A percentile compares a stretch with the other conserved stretches of the same genome.
Conservation (phyloP, 1,139 yeast species). For the Spencermartinsiella ligniputridi region DNA sequence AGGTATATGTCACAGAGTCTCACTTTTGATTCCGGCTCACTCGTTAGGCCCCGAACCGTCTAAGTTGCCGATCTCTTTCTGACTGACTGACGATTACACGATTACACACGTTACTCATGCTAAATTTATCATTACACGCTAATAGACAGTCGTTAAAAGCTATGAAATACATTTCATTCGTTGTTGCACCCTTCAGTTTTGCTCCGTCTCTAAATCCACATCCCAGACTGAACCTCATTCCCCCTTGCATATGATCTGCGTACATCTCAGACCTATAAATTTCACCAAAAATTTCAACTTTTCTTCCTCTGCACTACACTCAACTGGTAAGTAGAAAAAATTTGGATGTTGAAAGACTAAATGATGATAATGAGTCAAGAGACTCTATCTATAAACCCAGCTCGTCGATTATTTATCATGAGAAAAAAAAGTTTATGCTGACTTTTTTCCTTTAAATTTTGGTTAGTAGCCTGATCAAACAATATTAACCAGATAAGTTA, state of each 20-base stretch:
- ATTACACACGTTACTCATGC: too few relatives aligned
- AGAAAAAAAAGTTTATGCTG: constrained; percentile 21
- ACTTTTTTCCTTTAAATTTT: constrained; percentile 2
- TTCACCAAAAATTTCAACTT: background rate
- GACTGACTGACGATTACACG: too few relatives aligned
- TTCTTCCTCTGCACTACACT: background rate
- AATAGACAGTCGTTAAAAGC: too few relatives aligned
- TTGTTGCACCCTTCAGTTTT: too few relatives aligned
- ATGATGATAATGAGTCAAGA: constrained; percentile 29
- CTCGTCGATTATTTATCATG: constrained; percentile 32
- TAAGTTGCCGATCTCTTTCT: too few relatives aligned
- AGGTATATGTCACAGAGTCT: too few relatives aligned
- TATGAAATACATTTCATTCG: too few relatives aligned
- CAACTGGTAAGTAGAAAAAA: constrained; percentile 9
- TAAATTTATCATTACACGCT: background rate
- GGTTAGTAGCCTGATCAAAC: background rate
- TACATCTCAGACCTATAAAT: background rate
- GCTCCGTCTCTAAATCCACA: background rate
- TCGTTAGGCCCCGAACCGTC: too few relatives aligned
- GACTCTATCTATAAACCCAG: constrained; percentile 32
- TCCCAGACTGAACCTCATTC: background rate
- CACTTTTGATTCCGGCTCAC: too few relatives aligned
- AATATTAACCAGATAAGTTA: background rate
- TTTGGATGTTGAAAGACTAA: background rate
- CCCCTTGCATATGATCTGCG: background rate